Conservation (phyloP, 306 rosid genomes). For the Notholithocarpus densiflorus region DNA sequence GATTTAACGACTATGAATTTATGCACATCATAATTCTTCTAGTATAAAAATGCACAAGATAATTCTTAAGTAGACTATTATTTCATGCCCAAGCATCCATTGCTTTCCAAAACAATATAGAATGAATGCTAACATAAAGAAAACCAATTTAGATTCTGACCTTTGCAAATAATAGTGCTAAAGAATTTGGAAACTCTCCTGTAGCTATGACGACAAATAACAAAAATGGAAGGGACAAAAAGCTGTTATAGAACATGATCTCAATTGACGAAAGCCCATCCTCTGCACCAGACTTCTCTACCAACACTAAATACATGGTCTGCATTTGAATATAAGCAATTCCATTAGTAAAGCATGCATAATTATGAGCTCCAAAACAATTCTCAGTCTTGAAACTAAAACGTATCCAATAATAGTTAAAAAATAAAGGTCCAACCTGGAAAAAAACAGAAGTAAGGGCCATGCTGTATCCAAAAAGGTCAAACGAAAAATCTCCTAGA, state of each 20-base stretch:
- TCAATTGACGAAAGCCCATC: conserved; percentile 86
- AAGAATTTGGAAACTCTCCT: conserved; percentile 85
- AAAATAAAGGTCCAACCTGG: conserved; percentile 53
- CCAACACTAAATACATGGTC: conserved; percentile 97
- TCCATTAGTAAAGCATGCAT: conserved; percentile 24
- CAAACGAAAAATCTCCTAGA: conserved; percentile 90
- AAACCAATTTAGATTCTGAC: conserved; percentile 40
- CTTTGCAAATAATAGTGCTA: conserved; percentile 71
- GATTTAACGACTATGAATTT: not conserved
- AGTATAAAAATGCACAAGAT: not conserved
- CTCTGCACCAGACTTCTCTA: conserved; percentile 96
- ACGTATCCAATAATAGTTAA: not conserved
- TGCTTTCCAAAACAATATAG: not conserved
- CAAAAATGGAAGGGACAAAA: conserved; percentile 89
- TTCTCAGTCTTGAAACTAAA: not conserved
- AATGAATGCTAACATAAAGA: conserved; percentile 13
- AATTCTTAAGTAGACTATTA: not conserved
- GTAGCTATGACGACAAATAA: conserved; percentile 80
- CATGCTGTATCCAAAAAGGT: conserved; percentile 85
- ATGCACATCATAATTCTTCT: not conserved
- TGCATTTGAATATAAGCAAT: conserved; percentile 33
- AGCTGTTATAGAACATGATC: conserved; percentile 93
- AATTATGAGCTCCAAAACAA: not conserved
- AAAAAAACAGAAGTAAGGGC: conserved; percentile 90
- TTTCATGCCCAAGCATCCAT: conserved; percentile 2